Percentiles rank a stretch among this genome's conserved stretches.
These are phyloP conservation scores for Cladosporium velox DNA, from an alignment of 2,329 filamentous ascomycete species.

Conservation along the genomic window DNA sequence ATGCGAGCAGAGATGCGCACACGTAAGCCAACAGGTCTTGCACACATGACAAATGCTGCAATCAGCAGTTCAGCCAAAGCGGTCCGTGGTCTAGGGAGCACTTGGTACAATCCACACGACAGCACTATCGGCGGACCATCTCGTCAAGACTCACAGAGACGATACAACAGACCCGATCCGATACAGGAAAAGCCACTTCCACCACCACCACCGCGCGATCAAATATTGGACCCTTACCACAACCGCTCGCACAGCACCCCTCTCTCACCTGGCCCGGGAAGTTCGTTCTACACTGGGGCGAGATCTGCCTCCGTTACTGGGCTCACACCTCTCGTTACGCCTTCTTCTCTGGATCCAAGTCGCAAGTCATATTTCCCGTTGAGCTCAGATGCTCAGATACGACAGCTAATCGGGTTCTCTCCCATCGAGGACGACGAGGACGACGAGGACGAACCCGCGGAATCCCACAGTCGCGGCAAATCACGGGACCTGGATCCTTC, in stretches of 20 bases:
- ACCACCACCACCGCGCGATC: neutral
- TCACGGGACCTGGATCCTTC: neutral
- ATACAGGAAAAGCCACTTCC: conserved; percentile 13
- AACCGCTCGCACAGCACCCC: conserved; percentile 16
- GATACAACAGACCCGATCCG: neutral
- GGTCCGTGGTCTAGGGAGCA: neutral
- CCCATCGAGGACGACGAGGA: conserved; percentile 12
- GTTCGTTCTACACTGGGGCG: neutral
- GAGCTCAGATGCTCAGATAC: conserved; percentile 12
- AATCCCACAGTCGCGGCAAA: neutral
- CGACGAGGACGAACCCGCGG: neutral
- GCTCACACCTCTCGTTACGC: conserved; percentile 9
- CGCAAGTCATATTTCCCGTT: conserved; percentile 18
- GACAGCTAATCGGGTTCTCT: conserved; percentile 15
- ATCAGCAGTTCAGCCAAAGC: neutral
- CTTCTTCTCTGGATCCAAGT: conserved; percentile 17
- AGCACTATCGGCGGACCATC: conserved; percentile 4
- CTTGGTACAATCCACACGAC: conserved; percentile 16
- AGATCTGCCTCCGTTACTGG: conserved; percentile 12
- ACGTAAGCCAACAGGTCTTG: neutral
- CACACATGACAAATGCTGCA: conserved; percentile 1
- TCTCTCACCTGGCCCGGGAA: conserved; percentile 14
- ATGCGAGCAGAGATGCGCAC: neutral
- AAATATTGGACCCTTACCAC: neutral
- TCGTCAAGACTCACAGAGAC: neutral